Conservation (phyloP, 1,139 yeast genomes). For the Fermentozyma sake region DNA sequence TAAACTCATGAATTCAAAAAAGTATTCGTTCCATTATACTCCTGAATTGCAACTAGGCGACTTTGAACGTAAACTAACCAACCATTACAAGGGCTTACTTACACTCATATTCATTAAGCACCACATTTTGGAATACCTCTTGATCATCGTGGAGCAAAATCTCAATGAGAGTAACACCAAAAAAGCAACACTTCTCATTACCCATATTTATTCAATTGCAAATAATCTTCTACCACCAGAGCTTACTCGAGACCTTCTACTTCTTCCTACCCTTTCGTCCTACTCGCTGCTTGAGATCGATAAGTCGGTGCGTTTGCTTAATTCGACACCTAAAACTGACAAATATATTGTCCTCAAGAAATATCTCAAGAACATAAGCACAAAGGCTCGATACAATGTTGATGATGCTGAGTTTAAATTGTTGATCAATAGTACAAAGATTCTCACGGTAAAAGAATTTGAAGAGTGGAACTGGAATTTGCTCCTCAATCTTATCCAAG, state of each 20-base stretch:
- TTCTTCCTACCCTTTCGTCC: slow-evolving; percentile 9
- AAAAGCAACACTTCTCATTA: slow-evolving; percentile 60
- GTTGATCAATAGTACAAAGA: slow-evolving; percentile 63
- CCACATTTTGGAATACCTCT: slow-evolving; percentile 49
- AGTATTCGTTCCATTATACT: slow-evolving; percentile 3
- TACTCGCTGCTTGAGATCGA: slow-evolving; percentile 36
- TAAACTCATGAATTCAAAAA: not conserved
- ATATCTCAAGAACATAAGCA: slow-evolving; percentile 34
- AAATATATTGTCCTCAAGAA: not conserved
- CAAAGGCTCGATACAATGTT: slow-evolving; percentile 46
- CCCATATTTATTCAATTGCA: slow-evolving; percentile 58
- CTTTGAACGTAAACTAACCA: slow-evolving; percentile 23
- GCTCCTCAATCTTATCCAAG: slow-evolving; percentile 63
- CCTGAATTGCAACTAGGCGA: slow-evolving; percentile 2
- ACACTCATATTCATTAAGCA: slow-evolving; percentile 52
- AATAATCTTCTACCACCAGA: slow-evolving; percentile 50
- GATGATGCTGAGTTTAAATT: slow-evolving; percentile 72
- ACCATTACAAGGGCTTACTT: slow-evolving; percentile 63
- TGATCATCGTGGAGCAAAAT: slow-evolving; percentile 44
- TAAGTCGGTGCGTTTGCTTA: slow-evolving; percentile 17
- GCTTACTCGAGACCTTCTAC: slow-evolving; percentile 10
- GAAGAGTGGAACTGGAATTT: slow-evolving; percentile 87
- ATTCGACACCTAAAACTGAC: not conserved
- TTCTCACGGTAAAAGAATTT: slow-evolving; percentile 73
- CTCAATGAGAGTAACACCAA: slow-evolving; percentile 42